Evolutionary conservation across 495 filamentous ascomycete species (phyloP), one percentile per base, ranked within the genome.

Genomic region (Hypoxylon fragiforme): DNA sequence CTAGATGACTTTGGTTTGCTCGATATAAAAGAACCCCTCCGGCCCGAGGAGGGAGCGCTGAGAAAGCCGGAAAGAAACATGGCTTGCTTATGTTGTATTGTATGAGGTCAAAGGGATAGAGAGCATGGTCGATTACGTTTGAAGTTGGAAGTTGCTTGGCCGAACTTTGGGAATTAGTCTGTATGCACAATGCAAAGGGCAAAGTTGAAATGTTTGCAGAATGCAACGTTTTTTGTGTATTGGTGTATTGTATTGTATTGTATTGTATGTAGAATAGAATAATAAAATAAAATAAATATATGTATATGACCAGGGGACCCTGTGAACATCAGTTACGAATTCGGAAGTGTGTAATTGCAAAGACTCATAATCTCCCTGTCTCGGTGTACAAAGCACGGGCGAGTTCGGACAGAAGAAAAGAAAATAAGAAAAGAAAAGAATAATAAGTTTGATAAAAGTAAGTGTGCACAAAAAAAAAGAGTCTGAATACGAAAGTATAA

Each of bases 41-140:
- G 41, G 1, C 42, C 52, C 5, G 58, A 52, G 1, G 58, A 52
- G 1, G 58, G 42, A 36, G 51, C 14, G 18, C 52, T 31, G 5
- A 62, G 20, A 26, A 62, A 56, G 11, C 47, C 32, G 16, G 58
- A 56, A 39, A 62, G 58, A 38, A 62, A 62, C 58, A 62, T 62
- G n/a, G 11, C n/a, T 11, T 32, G 15, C 36, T 52, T 51, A 46
- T 3, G 44, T 51, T 30, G 45, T 42, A 38, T 43, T 24, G 55
- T 39, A 36, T 38, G 13, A 28, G 36, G 18, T 62, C 35, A 15
- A 50, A 15, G 4, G n/a, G 14, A 24, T 22, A 50, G 24, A 28
- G 42, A 45, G 28, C 50, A 60, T 54, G 24, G 39, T 60, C 15
- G 45, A 37, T 31, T 21, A 36, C 18, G 8, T 28, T 50, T 34